These are phyloP conservation scores for Coemansia sp. DNA, from an alignment of 192 early-diverging fungal species.

Conservation along the genomic window DNA sequence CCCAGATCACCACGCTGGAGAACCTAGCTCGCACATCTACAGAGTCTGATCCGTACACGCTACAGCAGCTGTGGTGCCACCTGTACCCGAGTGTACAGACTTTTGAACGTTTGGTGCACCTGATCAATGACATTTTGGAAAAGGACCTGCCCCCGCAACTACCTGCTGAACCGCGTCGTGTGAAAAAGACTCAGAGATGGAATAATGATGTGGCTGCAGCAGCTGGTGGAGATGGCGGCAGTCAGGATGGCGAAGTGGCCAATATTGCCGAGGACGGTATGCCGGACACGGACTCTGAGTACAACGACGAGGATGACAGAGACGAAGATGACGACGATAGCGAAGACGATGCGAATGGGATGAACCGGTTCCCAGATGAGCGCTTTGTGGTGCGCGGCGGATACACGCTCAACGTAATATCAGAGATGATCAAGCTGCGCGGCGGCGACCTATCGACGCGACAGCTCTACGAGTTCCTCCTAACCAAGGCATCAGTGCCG, in stretches of 20 bases:
- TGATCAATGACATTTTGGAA: constrained; percentile 51
- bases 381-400: constrained; percentile 68
- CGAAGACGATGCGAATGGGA: constrained; percentile 12
- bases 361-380: constrained; percentile 24
- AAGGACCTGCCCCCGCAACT: constrained; percentile 34
- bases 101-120: constrained; percentile 52
- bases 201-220: constrained; percentile 21
- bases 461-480: constrained; percentile 73
- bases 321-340: constrained; percentile 23
- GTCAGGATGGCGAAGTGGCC: constrained; percentile 2
- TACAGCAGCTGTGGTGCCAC: constrained; percentile 94
- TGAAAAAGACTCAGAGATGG: constrained; percentile 2
- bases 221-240: constrained; percentile 12
- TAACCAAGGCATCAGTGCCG: constrained; percentile 74
- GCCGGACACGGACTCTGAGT: constrained; percentile 7
- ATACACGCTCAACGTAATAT: constrained; percentile 70
- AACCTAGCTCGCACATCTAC: constrained; percentile 67
- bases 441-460: constrained; percentile 66
- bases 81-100: constrained; percentile 68
- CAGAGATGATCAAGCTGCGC: constrained; percentile 56
- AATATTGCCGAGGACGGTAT: constrained; percentile 19
- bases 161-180: constrained; percentile 2
- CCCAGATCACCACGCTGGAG: constrained; percentile 86
- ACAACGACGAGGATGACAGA: constrained; percentile 7
- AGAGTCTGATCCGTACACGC: constrained; percentile 59